phyloP scores from a whole-genome alignment of 768 basidiomycete species.

The Boletus subcaerulescens region DNA sequence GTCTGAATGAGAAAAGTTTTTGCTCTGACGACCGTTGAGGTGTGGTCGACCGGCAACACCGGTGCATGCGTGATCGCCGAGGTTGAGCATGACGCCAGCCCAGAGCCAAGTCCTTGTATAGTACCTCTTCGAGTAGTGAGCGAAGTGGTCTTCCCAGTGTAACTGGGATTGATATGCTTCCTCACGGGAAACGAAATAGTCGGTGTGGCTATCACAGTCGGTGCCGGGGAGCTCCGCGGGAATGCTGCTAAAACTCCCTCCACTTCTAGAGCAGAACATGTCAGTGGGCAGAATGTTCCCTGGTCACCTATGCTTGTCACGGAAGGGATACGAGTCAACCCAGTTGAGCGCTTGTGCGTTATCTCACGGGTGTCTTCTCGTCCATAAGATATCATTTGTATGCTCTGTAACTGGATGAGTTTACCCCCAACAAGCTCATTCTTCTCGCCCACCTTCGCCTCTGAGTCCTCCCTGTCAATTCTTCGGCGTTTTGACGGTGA shows the following conservation, averaged over 20 bases:
- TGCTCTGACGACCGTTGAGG: background rate
- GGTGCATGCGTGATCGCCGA: background rate
- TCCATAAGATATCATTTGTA: background rate
- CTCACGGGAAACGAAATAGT: conserved; percentile 22
- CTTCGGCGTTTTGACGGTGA: conserved; percentile 14
- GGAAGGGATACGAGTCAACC: background rate
- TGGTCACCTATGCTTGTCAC: background rate
- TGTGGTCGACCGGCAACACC: background rate
- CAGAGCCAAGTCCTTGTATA: background rate
- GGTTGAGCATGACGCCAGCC: conserved; percentile 1
- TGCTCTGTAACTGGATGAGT: background rate
- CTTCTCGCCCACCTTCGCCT: background rate
- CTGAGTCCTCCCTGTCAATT: conserved; percentile 6
- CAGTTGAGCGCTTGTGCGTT: background rate
- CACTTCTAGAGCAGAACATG: background rate
- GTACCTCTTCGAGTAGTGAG: background rate
- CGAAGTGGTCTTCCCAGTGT: conserved; percentile 3
- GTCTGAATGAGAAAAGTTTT: background rate
- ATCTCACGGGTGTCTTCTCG: background rate
- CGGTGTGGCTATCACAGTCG: background rate
- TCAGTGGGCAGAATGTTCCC: background rate
- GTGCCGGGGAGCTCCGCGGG: background rate
- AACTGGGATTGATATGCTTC: conserved; percentile 5
- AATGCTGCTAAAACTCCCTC: background rate
- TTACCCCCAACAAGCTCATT: background rate